Conservation (phyloP, 179 eudicot genomes). For the Silene vulgaris region DNA sequence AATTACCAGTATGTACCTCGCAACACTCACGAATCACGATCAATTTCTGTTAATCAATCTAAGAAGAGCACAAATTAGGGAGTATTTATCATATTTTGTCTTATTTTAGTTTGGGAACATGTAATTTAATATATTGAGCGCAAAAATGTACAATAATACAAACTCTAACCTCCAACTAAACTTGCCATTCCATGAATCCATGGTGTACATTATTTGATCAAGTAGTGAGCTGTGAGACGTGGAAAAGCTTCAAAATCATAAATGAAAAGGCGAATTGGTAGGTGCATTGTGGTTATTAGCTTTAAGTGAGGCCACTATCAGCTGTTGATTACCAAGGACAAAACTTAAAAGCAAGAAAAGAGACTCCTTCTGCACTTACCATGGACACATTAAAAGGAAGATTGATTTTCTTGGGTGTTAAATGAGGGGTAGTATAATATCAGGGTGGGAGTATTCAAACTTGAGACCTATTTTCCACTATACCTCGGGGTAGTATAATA, state of each 20-base stretch:
- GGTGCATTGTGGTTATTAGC: constrained; percentile 19
- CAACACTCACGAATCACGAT: too few species aligned
- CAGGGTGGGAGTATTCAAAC: too few species aligned
- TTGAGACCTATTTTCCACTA: too few species aligned
- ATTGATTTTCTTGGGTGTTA: too few species aligned
- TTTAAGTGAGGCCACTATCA: background rate
- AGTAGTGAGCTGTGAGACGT: constrained; percentile 15
- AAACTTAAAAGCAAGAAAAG: background rate
- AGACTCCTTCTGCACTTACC: background rate
- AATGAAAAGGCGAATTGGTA: constrained; percentile 2
- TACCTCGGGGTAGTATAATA: too few species aligned
- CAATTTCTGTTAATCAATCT: too few species aligned
- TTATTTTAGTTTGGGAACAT: background rate
- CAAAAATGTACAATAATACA: background rate
- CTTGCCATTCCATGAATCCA: background rate
- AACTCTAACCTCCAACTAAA: constrained; percentile 14
- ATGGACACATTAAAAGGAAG: too few species aligned
- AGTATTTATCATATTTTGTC: background rate
- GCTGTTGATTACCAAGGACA: background rate
- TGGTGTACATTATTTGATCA: background rate
- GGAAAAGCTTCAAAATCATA: background rate
- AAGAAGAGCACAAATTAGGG: background rate
- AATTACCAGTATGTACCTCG: too few species aligned
- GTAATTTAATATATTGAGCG: background rate
- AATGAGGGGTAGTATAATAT: too few species aligned